phyloP scores from a whole-genome alignment of 1,284 basidiomycete species.

The Boletus albobrunnescens region DNA sequence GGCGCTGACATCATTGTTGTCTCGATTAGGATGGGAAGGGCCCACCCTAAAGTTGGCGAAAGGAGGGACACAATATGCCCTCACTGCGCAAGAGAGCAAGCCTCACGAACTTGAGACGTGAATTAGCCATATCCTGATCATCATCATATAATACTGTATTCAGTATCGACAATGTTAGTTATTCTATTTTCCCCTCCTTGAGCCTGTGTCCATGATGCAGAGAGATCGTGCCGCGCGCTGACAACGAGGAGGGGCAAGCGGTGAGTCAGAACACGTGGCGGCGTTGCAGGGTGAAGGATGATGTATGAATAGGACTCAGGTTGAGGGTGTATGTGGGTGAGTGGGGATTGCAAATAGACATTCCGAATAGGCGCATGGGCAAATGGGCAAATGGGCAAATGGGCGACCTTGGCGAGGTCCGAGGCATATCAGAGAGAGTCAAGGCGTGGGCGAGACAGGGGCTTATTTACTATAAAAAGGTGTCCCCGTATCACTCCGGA shows the following conservation, averaged over 20 bases:
- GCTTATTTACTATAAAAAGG: background rate
- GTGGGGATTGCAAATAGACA: conserved; percentile 8
- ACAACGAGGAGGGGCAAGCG: conserved; percentile 20
- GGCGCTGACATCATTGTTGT: conserved; percentile 2
- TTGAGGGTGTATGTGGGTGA: conserved; percentile 7
- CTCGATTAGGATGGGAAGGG: conserved; percentile 20
- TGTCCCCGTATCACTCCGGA: too few relatives aligned
- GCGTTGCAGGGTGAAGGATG: background rate
- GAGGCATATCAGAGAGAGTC: too few relatives aligned
- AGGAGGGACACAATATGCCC: conserved; percentile 18
- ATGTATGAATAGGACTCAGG: background rate
- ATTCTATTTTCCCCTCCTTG: conserved; percentile 3
- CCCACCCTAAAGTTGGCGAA: conserved; percentile 21
- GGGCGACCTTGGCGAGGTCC: too few relatives aligned
- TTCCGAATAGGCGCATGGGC: background rate
- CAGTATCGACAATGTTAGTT: background rate
- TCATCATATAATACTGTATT: background rate
- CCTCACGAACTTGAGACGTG: conserved; percentile 1
- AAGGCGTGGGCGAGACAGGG: too few relatives aligned
- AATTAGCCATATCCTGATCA: too few relatives aligned
- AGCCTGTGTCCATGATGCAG: too few relatives aligned
- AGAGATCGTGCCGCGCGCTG: conserved; percentile 18
- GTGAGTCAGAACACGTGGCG: background rate
- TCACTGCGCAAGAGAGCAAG: conserved; percentile 21
- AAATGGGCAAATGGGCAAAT: background rate